Evolutionary conservation across 306 rosid species (phyloP), one percentile per base, ranked within the genome.

Genomic region (Medicago arabica): DNA sequence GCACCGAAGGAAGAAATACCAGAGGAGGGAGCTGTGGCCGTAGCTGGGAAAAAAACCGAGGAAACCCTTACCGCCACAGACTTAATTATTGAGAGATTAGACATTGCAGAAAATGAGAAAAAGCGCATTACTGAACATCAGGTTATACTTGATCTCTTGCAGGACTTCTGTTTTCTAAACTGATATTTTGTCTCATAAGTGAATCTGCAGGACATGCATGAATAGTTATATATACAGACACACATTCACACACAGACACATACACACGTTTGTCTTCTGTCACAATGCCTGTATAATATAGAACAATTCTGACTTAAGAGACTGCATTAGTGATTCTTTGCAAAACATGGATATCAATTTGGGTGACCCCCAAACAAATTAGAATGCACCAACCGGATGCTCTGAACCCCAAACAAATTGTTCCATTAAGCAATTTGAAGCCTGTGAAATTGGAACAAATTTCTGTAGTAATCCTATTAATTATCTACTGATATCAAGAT

Each of bases 41-140:
- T 86, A 63, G 98, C 93, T 38, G 98, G 98, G 83, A 95, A 89
- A 83, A 87, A 86, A 59, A 85, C 98, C 17, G 89, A 84, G 82
- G 97, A 95, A 86, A 95, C 97, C 75, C 86, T 95, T 81, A 81
- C 93, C 7, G 97, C 96, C n/a, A 82, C 93, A 5, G 98, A 95
- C 86, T 58, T 88, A 55, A 84, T 95, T 83, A 86, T 95, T 64
- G 98, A 95, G 72, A 88, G 91, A 70, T 79, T 95, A 69, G 98
- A 95, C 77, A 69, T 83, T 68, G 97, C 97, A 59, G 97, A 90
- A 71, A 86, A 73, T 78, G 97, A 95, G 75, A 2, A 75, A 69
- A 86, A 80, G 84, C 92, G 92, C 19, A 72, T 87, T 50, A 79
- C 83, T 7, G 93, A 88, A 78, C 85, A 90, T 72, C 88, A 89